phyloP scores from a whole-genome alignment of 2,329 filamentous ascomycete species.

The Fragosphaeria purpurea region DNA sequence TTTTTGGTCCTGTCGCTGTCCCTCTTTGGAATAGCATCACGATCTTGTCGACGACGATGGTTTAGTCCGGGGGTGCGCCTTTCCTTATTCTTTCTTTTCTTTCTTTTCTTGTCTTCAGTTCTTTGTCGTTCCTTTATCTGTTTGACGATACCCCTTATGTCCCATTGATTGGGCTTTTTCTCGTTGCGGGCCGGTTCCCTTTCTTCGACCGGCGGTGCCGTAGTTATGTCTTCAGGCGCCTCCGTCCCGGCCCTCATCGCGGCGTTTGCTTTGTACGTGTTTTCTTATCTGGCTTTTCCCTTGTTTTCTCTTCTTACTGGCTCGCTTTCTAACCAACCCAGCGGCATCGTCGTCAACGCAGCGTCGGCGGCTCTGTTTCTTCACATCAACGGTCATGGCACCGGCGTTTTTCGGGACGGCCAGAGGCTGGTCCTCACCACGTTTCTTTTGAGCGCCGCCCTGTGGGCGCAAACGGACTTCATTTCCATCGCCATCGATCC shows the following conservation, averaged over 20 bases:
- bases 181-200: conserved; percentile 17
- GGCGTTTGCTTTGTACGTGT: conserved; percentile 44
- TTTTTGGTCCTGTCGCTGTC: conserved; percentile 7
- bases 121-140: neutral
- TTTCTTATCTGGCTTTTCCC: neutral
- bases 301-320: conserved; percentile 15
- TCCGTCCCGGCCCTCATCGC: conserved; percentile 39
- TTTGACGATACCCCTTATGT: conserved; percentile 12
- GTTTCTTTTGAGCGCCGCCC: conserved; percentile 39
- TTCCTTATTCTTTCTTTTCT: neutral
- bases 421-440: conserved; percentile 54
- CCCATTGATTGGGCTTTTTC: conserved; percentile 40
- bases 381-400: conserved; percentile 36
- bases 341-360: conserved; percentile 45
- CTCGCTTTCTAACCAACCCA: conserved; percentile 14
- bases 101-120: conserved; percentile 9
- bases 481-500: conserved; percentile 37
- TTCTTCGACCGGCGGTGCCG: conserved; percentile 19
- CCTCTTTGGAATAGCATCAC: conserved; percentile 15
- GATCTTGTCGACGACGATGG: conserved; percentile 5
- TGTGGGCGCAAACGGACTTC: conserved; percentile 46
- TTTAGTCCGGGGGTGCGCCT: neutral
- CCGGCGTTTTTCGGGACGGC: conserved; percentile 43
- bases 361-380: conserved; percentile 37
- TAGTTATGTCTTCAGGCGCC: conserved; percentile 35